phyloP scores from a whole-genome alignment of 2,329 filamentous ascomycete species.

The Cercospora citrullina region DNA sequence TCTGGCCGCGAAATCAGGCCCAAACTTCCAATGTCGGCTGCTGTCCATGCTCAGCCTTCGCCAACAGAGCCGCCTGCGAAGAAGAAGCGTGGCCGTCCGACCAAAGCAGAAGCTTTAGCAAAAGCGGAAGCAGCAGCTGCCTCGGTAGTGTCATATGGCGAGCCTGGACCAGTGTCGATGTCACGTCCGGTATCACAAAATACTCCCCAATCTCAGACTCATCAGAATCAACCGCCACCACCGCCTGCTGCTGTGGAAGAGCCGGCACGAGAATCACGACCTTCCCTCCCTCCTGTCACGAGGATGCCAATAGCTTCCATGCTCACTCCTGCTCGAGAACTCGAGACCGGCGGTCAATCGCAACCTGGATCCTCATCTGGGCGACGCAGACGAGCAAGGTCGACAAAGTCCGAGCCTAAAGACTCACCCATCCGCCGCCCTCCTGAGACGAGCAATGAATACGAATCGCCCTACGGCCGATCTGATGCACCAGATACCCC shows the following conservation, averaged over 20 bases:
- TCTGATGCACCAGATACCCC: conserved; percentile 30
- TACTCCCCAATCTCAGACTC: conserved; percentile 14
- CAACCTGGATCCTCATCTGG: conserved; percentile 36
- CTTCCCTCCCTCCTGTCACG: conserved; percentile 27
- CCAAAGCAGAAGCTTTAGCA: conserved; percentile 49
- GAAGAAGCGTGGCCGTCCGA: conserved; percentile 51
- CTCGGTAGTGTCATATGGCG: conserved; percentile 36
- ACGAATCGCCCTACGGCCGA: conserved; percentile 34
- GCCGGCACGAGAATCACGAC: conserved; percentile 17
- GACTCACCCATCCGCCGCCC: conserved; percentile 20
- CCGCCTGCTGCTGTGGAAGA: conserved; percentile 21
- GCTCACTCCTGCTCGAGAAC: conserved; percentile 34
- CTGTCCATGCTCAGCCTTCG: conserved; percentile 26
- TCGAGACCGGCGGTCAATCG: conserved; percentile 33
- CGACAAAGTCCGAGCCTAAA: conserved; percentile 27
- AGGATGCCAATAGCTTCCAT: conserved; percentile 40
- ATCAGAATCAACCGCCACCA: not conserved
- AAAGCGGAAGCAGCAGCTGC: conserved; percentile 43
- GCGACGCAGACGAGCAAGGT: conserved; percentile 35
- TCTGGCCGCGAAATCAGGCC: conserved; percentile 47
- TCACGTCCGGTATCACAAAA: conserved; percentile 18
- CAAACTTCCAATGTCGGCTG: conserved; percentile 39
- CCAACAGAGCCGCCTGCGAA: conserved; percentile 39
- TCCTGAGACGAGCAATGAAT: conserved; percentile 17
- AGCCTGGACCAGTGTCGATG: conserved; percentile 42